Percentiles rank a stretch among this genome's conserved stretches.
Conservation (phyloP, 2,329 filamentous ascomycete genomes). For the Neofusicoccum cordaticola region DNA sequence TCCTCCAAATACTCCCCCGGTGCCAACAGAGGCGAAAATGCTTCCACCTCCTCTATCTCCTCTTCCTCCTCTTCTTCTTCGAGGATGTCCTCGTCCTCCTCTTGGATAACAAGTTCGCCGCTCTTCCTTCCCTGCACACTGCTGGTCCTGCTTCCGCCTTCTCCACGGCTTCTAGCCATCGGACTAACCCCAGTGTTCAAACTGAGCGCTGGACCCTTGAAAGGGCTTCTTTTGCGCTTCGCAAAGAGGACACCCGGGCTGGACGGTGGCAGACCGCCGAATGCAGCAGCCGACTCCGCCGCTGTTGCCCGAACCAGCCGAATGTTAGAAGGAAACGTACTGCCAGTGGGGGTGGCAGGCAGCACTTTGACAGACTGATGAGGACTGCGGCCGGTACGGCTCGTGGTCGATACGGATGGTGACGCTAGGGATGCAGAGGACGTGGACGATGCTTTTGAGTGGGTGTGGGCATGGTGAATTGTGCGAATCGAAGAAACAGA, state of each 20-base stretch:
- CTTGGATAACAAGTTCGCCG: slow-evolving; percentile 67
- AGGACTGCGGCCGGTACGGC: slow-evolving; percentile 68
- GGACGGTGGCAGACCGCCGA: slow-evolving; percentile 56
- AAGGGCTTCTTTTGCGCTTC: slow-evolving; percentile 74
- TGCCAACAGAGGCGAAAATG: slow-evolving; percentile 17
- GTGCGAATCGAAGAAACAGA: slow-evolving; percentile 91
- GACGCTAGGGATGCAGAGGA: slow-evolving; percentile 67
- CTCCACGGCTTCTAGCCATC: slow-evolving; percentile 30
- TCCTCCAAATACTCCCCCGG: slow-evolving; percentile 27
- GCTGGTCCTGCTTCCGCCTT: slow-evolving; percentile 37
- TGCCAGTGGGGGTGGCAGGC: slow-evolving; percentile 74
- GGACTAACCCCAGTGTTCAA: slow-evolving; percentile 40
- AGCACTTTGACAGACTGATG: slow-evolving; percentile 90
- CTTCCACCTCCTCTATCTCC: slow-evolving; percentile 16
- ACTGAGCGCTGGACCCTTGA: slow-evolving; percentile 68
- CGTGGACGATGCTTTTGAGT: slow-evolving; percentile 92
- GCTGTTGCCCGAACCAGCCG: slow-evolving; percentile 68
- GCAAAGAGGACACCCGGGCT: slow-evolving; percentile 70
- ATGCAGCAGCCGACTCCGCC: slow-evolving; percentile 43
- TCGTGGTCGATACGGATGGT: slow-evolving; percentile 37
- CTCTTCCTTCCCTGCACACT: slow-evolving; percentile 68
- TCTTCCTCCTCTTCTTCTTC: slow-evolving; percentile 24
- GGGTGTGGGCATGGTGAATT: slow-evolving; percentile 81
- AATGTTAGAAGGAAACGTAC: slow-evolving; percentile 79
- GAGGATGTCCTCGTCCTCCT: slow-evolving; percentile 38